Evolutionary conservation across 176 grass and related monocot genomes (phyloP).

Genomic region (Typha latifolia): DNA sequence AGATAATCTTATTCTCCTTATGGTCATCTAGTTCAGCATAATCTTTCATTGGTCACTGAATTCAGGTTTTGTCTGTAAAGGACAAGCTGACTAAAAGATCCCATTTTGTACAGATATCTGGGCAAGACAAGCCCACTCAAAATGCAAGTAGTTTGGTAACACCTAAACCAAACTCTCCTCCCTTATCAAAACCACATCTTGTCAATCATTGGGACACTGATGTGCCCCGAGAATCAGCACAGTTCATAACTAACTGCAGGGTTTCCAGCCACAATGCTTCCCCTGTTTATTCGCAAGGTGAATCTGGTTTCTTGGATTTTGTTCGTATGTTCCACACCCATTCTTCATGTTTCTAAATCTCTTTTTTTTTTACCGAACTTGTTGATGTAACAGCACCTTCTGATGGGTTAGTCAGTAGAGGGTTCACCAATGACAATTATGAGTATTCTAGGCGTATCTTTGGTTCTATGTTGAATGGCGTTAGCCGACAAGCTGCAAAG

Average conservation of each 20-base stretch:
- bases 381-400: constrained; percentile 41
- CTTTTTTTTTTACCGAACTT: constrained; percentile 17
- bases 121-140: constrained; percentile 69
- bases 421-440: constrained; percentile 42
- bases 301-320: constrained; percentile 27
- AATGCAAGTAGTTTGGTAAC: constrained; percentile 40
- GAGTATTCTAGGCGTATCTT: constrained; percentile 68
- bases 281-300: constrained; percentile 32
- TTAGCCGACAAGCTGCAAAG: constrained; percentile 28
- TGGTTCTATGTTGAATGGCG: constrained; percentile 69
- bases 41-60: too few species aligned
- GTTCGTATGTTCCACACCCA: constrained; percentile 3
- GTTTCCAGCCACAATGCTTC: constrained; percentile 28
- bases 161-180: constrained; percentile 41
- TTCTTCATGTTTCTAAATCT: constrained; percentile 9
- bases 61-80: too few species aligned
- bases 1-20: too few species aligned
- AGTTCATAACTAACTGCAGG: constrained; percentile 30
- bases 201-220: constrained; percentile 31
- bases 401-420: constrained; percentile 42
- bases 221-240: constrained; percentile 15
- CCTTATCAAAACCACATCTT: constrained; percentile 29
- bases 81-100: constrained; percentile 9
- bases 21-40: too few species aligned
- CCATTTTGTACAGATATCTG: constrained; percentile 62